Percentiles rank a stretch among this genome's conserved stretches.
These are phyloP conservation scores for Fusarium miscanthi DNA, from an alignment of 2,329 filamentous ascomycete species.

Conservation along the genomic window DNA sequence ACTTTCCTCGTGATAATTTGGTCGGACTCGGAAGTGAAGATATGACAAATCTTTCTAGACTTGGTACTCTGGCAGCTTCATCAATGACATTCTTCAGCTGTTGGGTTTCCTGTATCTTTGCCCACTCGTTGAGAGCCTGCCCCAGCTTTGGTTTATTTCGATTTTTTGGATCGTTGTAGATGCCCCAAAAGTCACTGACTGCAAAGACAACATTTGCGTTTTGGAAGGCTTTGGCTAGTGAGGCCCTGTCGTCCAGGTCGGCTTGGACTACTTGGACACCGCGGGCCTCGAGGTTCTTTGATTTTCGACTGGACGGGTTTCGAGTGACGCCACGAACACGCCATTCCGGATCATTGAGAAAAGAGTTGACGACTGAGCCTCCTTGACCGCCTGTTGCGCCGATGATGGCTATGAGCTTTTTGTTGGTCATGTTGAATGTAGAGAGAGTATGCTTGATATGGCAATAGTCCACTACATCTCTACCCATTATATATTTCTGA, in stretches of 20 bases:
- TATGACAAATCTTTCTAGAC: background rate
- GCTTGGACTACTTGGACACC: conserved; percentile 11
- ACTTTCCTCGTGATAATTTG: background rate
- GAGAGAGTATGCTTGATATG: background rate
- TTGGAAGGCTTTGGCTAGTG: conserved; percentile 2
- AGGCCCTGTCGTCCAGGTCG: conserved; percentile 1
- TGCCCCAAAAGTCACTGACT: conserved; percentile 8
- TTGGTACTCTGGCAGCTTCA: background rate
- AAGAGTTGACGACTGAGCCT: conserved; percentile 3
- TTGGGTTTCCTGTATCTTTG: conserved; percentile 1
- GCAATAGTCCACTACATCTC: background rate
- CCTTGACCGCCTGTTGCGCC: conserved; percentile 12
- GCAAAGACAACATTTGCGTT: conserved; percentile 1
- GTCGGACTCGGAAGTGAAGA: conserved; percentile 2
- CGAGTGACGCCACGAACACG: conserved; percentile 12
- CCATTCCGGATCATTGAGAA: conserved; percentile 2
- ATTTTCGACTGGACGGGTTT: background rate
- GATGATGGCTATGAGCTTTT: conserved; percentile 4
- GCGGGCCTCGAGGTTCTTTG: background rate
- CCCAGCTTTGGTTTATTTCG: background rate
- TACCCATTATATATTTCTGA: background rate
- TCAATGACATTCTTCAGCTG: conserved; percentile 10
- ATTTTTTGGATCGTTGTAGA: background rate
- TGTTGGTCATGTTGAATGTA: background rate
- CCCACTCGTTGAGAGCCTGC: background rate